Evolutionary conservation across 2,329 filamentous ascomycete genomes (phyloP), one percentile per base, ranked within the genome.

Genomic region (Aureobasidium sp.): DNA sequence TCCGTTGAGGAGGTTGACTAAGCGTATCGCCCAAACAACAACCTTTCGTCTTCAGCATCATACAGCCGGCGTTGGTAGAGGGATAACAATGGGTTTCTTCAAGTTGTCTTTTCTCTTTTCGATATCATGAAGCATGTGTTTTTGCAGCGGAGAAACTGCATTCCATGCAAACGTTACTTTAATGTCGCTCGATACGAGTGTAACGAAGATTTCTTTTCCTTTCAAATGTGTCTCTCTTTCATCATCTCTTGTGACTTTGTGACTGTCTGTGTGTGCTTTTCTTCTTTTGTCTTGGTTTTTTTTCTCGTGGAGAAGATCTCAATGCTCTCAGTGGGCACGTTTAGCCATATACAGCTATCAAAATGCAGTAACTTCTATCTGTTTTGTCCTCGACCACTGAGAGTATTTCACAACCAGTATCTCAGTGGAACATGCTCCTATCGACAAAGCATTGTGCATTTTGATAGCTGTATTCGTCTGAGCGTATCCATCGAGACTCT

Each of bases 1-100:
- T 83, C 79, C 66, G 81, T 83, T 64, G 84, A 58, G 42, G 56
- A 64, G 51, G 53, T 63, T 22, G 60, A 64, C 61, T 63, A 63
- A 60, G n/a, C 53, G 29, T 11, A 36, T 48, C 62, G 62, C 62
- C 27, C 8, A 20, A 3, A 6, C 22, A 49, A 49, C 36, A 31
- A 34, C 31, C 47, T 63, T 59, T 41, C 47, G 51, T 39, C 61
- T 63, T 51, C 52, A 63, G 61, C 61, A 63, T 59, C 34, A 41
- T 49, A 39, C 44, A 63, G 61, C 59, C 59, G 59, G 59, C 59
- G 59, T 62, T 62, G 29, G 48, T 62, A 61, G 47, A 61, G 29
- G 44, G 58, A 47, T 47, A 58, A 58, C 41, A 58, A 56, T 39
- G 52, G 39, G 20, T 56, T 37, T n/a, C 6, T 14, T 47, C 22